Base-by-base conservation (phyloP, 2,329 filamentous ascomycete species). In the Botrytis aclada region DNA sequence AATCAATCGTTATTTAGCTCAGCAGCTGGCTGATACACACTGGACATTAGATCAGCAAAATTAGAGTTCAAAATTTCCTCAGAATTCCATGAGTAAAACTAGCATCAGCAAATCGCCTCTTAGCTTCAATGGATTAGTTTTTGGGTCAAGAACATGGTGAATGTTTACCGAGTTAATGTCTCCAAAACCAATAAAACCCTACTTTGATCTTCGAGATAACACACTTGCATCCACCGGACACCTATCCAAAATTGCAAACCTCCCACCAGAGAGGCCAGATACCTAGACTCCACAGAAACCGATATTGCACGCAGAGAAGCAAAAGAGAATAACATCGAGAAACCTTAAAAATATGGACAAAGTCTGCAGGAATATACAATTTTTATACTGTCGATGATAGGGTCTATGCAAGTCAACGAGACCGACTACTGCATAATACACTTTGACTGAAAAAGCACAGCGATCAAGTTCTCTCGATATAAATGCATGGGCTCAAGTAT, bases 81-180 rank as follows among this genome's bases (percentile, higher is more conserved):
- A 6, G 12, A 54, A 2, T 16, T 54, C 25, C 47, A n/a, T 14
- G 5, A 2, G 5, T 54, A 2, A 1, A n/a, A 54, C n/a, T 6
- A 7, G 47, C 25, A 54, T 1, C 12, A 7, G 2, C 2, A 2
- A 54, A 54, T n/a, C 47, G n/a, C 6, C 47, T 2, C 25, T n/a
- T 0, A n/a, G 12, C 5, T 4, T n/a, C 47, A n/a, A 51, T 14
- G 1, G 1, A n/a, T n/a, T 7, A 43, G 41, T 43, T 3, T 43
- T 43, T 25, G 8, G 45, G 45, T 25, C 22, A 5, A 47, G 8
- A 51, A 0, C n/a, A 14, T n/a, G 16, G 25, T 54, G 2, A n/a
- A 7, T 0, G 0, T 54, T n/a, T 16, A 7, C 6, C 12, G 14
- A n/a, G 16, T 54, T 16, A 7, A 16, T 3, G 3, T n/a, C 2